Conservation (phyloP, 2,329 filamentous ascomycete species). For the Triangularia setosa region DNA sequence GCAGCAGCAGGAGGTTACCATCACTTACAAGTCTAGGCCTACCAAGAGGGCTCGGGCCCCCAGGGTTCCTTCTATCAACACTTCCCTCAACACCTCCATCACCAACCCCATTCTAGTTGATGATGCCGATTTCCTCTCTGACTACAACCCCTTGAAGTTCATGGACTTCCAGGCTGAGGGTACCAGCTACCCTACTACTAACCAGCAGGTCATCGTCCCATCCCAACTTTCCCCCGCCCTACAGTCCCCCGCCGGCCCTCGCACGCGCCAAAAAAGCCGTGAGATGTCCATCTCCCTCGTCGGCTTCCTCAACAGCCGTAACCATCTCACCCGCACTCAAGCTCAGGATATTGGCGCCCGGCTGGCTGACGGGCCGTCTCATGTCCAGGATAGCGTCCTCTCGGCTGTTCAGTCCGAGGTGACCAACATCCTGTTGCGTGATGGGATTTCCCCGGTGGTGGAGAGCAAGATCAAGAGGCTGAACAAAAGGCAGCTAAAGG, state of each 20-base stretch:
- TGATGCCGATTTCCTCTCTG: neutral
- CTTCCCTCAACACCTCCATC: neutral
- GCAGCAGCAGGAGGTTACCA: constrained; percentile 13
- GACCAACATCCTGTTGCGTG: neutral
- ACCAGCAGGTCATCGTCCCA: neutral
- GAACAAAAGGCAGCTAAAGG: constrained; percentile 6
- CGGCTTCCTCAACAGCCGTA: neutral
- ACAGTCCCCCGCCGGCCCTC: neutral
- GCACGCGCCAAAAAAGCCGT: constrained; percentile 17
- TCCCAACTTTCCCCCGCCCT: neutral
- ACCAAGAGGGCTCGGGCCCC: neutral
- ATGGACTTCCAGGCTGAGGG: neutral
- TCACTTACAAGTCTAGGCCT: neutral
- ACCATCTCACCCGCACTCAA: constrained; percentile 9
- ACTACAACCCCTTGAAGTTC: neutral
- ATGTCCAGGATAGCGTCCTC: constrained; percentile 13
- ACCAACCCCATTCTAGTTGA: neutral
- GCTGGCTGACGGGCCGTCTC: constrained; percentile 10
- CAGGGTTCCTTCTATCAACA: neutral
- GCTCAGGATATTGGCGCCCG: constrained; percentile 8
- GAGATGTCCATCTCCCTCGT: constrained; percentile 9
- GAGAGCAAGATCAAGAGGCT: constrained; percentile 11
- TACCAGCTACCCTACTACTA: neutral
- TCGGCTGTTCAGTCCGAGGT: constrained; percentile 6
- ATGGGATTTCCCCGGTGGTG: neutral